Base-by-base conservation (phyloP, 2,329 filamentous ascomycete species). In the Colletotrichum sp. region DNA sequence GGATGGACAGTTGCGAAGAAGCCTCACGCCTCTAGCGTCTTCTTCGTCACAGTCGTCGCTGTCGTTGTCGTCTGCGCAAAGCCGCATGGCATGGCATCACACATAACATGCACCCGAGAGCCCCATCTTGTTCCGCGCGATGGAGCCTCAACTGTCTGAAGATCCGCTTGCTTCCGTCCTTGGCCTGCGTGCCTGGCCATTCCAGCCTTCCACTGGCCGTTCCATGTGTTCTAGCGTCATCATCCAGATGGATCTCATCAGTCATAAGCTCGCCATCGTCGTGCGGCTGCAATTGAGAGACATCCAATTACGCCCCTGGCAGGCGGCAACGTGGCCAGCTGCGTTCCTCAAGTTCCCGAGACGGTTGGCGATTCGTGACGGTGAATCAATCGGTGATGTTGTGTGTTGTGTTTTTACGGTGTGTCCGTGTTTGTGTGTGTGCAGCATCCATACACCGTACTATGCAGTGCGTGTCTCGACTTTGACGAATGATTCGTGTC, bases 81-180 rank as follows among this genome's bases (percentile, higher is more conserved):
- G 68, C 72, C 68, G 72, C 44, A 59, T 36, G 34, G 30, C 57
- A 59, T 52, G 59, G 28, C 55, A 36, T 73, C 24, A 6, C 28
- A 44, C 34, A 26, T 62, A 32, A 7, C n/a, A 52, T 62, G 59
- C 30, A 59, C 55, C 73, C 69, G 63, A 57, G 69, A 64, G 69
- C 69, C 70, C 73, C 73, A 76, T 76, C 30, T 59, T 76, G 73
- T 76, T 69, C 70, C 70, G 73, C 70, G 73, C 44, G 15, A 68
- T 55, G 70, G 70, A 69, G 73, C 34, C 73, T 67, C 57, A 60
- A 49, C 21, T 36, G 57, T 73, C n/a, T 65, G 52, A 44, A 69
- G 66, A 72, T 75, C 75, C 77, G 77, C 75, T 75, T 77, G 39
- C 67, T 77, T 69, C 77, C 71, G 71, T 69, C 57, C 59, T 70